Evolutionary conservation across 176 grass and related monocot species (phyloP).

Genomic region (Pontederia crassipes): DNA sequence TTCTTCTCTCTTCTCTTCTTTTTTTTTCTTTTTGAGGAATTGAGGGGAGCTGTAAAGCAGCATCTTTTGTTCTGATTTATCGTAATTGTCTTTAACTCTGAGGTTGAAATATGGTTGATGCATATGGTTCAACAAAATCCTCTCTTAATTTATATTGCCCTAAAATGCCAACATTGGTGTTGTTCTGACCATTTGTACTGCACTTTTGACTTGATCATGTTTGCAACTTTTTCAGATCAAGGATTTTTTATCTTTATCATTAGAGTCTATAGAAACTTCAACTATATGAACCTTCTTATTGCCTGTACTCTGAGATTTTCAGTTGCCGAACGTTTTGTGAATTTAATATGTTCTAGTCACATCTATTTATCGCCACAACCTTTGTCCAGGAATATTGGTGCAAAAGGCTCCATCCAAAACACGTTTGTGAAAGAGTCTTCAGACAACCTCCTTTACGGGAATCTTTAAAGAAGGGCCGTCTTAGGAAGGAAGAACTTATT

Average conservation of each 20-base stretch:
- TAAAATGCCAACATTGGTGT: too few relatives aligned
- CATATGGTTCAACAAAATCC: too few relatives aligned
- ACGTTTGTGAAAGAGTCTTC: constrained; percentile 91
- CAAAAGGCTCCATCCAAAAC: constrained; percentile 90
- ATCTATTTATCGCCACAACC: not conserved
- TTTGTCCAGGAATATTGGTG: constrained; percentile 84
- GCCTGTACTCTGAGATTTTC: not conserved
- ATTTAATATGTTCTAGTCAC: not conserved
- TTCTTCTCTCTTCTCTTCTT: too few relatives aligned
- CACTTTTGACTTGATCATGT: not conserved
- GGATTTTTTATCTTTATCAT: not conserved
- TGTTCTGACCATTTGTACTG: too few relatives aligned
- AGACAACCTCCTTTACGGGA: constrained; percentile 69
- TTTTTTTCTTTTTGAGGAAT: too few relatives aligned
- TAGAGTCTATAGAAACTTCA: not conserved
- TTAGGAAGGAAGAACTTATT: constrained; percentile 89
- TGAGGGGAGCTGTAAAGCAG: too few relatives aligned
- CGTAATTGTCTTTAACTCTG: too few relatives aligned
- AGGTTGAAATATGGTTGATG: too few relatives aligned
- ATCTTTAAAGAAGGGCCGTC: constrained; percentile 66
- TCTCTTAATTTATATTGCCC: too few relatives aligned
- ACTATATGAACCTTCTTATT: not conserved
- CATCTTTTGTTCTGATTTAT: too few relatives aligned
- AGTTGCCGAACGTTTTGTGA: not conserved
- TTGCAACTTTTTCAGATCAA: not conserved